Conservation (phyloP, 768 basidiomycete species). For the Fistulinella prunicolor region DNA sequence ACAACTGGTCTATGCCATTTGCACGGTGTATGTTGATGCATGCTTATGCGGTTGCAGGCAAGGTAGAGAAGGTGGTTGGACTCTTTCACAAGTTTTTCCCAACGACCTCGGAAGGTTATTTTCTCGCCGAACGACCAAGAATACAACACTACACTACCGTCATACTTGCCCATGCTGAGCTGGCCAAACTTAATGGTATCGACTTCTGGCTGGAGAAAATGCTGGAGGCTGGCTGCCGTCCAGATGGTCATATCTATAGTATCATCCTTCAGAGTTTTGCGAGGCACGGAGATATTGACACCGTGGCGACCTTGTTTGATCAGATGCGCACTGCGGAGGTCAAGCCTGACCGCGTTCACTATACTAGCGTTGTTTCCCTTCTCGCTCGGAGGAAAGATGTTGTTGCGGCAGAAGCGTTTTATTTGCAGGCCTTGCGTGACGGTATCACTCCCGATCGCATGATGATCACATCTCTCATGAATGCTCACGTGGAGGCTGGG, state of each 20-base stretch:
- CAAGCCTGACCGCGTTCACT: constrained; percentile 49
- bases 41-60: constrained; percentile 49
- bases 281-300: constrained; percentile 49
- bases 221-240: constrained; percentile 44
- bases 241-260: constrained; percentile 57
- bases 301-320: constrained; percentile 48
- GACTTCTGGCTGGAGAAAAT: constrained; percentile 54
- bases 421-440: constrained; percentile 58
- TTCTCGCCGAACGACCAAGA: constrained; percentile 37
- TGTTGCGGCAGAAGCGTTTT: constrained; percentile 62
- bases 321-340: constrained; percentile 58
- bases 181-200: constrained; percentile 46
- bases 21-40: constrained; percentile 52
- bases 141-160: constrained; percentile 54
- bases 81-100: constrained; percentile 60
- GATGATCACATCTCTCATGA: constrained; percentile 73
- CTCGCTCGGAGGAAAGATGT: constrained; percentile 63
- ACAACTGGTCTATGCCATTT: constrained; percentile 21
- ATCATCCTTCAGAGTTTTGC: constrained; percentile 60
- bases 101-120: constrained; percentile 23
- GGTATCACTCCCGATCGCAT: constrained; percentile 59
- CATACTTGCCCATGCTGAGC: constrained; percentile 51
- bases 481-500: constrained; percentile 77
- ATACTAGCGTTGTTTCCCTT: constrained; percentile 65
- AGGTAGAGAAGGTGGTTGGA: constrained; percentile 38